phyloP scores from a whole-genome alignment of 148 eudicot genomes.

The Rhododendron mucronatum region DNA sequence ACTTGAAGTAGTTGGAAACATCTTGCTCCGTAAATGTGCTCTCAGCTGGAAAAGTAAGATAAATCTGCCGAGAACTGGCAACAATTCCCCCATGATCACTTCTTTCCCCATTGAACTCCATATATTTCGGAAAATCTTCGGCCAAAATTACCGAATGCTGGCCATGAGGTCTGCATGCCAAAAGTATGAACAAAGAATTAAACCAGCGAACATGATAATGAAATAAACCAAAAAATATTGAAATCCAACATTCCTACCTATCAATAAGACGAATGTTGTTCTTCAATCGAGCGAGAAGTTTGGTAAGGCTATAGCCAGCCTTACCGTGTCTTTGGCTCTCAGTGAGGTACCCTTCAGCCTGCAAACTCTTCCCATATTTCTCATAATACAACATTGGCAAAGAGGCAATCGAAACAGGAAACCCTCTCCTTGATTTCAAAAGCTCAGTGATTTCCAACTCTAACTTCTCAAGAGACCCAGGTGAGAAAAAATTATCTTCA shows the following conservation, averaged over 20 bases:
- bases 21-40: constrained; percentile 55
- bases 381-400: constrained; percentile 58
- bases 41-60: constrained; percentile 59
- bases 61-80: constrained; percentile 52
- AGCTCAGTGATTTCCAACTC: constrained; percentile 44
- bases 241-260: constrained; percentile 23
- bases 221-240: neutral
- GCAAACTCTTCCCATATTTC: constrained; percentile 44
- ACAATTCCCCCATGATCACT: constrained; percentile 44
- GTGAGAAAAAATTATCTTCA: constrained; percentile 34
- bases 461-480: constrained; percentile 35
- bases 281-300: constrained; percentile 51
- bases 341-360: constrained; percentile 58
- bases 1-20: constrained; percentile 55
- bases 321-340: constrained; percentile 65
- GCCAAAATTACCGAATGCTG: constrained; percentile 55
- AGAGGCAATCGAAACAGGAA: constrained; percentile 50
- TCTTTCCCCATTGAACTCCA: constrained; percentile 29
- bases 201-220: neutral
- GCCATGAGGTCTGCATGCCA: constrained; percentile 50
- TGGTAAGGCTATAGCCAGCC: constrained; percentile 58
- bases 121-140: constrained; percentile 40
- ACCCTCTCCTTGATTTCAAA: constrained; percentile 43
- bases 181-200: neutral
- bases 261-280: constrained; percentile 48